Evolutionary conservation across 176 grass and related monocot genomes (phyloP).

Genomic region (Themeda triandra): DNA sequence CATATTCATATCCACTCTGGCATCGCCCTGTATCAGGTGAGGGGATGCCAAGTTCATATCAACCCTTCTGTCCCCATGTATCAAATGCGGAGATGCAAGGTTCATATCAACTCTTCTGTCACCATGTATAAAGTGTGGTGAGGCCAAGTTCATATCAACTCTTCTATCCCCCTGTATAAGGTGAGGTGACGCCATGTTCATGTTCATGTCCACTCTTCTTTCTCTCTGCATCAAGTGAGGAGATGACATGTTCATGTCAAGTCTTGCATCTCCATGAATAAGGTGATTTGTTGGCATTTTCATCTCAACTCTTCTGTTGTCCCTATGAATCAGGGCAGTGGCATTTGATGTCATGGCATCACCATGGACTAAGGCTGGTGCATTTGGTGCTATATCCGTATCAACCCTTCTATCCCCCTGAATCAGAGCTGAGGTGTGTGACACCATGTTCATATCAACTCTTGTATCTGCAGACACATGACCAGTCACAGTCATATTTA

Average conservation of each 20-base stretch:
- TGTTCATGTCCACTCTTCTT: slow-evolving; percentile 56
- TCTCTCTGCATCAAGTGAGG: slow-evolving; percentile 52
- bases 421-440: slow-evolving; percentile 37
- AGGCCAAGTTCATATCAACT: slow-evolving; percentile 48
- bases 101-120: slow-evolving; percentile 37
- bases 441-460: slow-evolving; percentile 56
- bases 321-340: slow-evolving; percentile 27
- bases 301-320: slow-evolving; percentile 36
- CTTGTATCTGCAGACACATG: slow-evolving; percentile 22
- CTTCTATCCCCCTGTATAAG: slow-evolving; percentile 43
- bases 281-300: slow-evolving; percentile 19
- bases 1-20: slow-evolving; percentile 60
- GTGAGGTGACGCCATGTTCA: slow-evolving; percentile 45
- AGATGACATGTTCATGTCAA: slow-evolving; percentile 56
- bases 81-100: slow-evolving; percentile 35
- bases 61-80: slow-evolving; percentile 45
- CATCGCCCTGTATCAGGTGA: slow-evolving; percentile 35
- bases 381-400: slow-evolving; percentile 26
- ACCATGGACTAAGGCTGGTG: slow-evolving; percentile 31
- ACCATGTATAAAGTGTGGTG: slow-evolving; percentile 34
- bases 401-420: slow-evolving; percentile 42
- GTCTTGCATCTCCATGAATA: slow-evolving; percentile 43
- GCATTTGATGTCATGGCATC: slow-evolving; percentile 34
- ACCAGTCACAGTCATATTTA: slow-evolving; percentile 49
- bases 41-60: slow-evolving; percentile 55